Percentiles rank a stretch among this genome's conserved stretches.
Evolutionary conservation across 1,284 basidiomycete species (phyloP).

Genomic region (Ceratobasidium sp.): DNA sequence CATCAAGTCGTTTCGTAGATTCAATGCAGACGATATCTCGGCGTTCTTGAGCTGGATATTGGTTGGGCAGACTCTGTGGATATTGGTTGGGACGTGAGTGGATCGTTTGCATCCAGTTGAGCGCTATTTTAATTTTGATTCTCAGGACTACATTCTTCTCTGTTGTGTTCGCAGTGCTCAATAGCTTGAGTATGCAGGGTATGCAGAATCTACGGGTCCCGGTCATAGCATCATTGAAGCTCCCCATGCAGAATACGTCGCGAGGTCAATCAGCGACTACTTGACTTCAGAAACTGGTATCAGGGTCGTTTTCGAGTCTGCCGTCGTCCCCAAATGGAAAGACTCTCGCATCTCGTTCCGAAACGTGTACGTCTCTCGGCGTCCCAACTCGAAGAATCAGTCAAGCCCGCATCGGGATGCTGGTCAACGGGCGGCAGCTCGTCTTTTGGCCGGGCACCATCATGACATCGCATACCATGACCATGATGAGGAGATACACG

Average conservation of each 20-base stretch:
- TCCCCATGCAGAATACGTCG: slow-evolving; percentile 76
- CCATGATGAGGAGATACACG: slow-evolving; percentile 54
- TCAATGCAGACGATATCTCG: slow-evolving; percentile 96
- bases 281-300: slow-evolving; percentile 93
- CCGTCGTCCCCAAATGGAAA: slow-evolving; percentile 98
- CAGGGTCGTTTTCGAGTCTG: slow-evolving; percentile 95
- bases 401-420: slow-evolving; percentile 48
- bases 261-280: slow-evolving; percentile 90
- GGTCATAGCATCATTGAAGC: background rate
- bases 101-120: background rate
- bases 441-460: slow-evolving; percentile 74
- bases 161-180: slow-evolving; percentile 88
- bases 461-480: slow-evolving; percentile 64
- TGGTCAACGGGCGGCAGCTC: slow-evolving; percentile 67
- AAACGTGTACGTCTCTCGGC: slow-evolving; percentile 93
- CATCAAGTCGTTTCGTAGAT: slow-evolving; percentile 93
- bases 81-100: slow-evolving; percentile 91
- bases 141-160: slow-evolving; percentile 94
- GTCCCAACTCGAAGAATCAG: slow-evolving; percentile 60
- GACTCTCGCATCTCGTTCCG: slow-evolving; percentile 96
- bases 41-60: slow-evolving; percentile 96
- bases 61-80: slow-evolving; percentile 93
- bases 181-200: slow-evolving; percentile 92
- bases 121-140: slow-evolving; percentile 47
- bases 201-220: slow-evolving; percentile 38